Percentiles rank a stretch among this genome's conserved stretches.
phyloP scores from a whole-genome alignment of 305 asterid species.

The Solanum hybrid region DNA sequence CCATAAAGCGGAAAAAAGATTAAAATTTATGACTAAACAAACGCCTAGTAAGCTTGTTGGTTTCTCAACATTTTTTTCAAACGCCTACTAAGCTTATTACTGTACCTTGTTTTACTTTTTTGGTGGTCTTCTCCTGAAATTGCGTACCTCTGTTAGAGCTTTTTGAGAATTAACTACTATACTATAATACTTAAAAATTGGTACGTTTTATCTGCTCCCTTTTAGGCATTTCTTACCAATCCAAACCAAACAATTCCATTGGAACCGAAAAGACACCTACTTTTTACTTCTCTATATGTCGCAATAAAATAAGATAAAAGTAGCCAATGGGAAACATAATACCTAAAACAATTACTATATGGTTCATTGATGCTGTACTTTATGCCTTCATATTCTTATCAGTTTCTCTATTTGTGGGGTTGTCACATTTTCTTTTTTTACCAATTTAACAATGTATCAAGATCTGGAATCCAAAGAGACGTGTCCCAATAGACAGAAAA shows the following conservation, averaged over 20 bases:
- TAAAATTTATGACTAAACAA: not conserved
- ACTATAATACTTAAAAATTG: not conserved
- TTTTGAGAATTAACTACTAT: not conserved
- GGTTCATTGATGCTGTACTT: not conserved
- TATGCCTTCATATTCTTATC: not conserved
- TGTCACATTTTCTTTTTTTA: not conserved
- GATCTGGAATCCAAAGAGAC: not conserved
- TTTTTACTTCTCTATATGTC: not conserved
- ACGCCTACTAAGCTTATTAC: not conserved
- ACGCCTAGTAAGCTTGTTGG: not conserved
- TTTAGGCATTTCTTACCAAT: not conserved
- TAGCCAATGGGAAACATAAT: not conserved
- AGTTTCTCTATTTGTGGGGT: not conserved
- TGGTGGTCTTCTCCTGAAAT: not conserved
- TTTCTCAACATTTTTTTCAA: not conserved
- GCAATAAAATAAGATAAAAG: not conserved
- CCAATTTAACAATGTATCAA: not conserved
- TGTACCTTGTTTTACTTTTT: not conserved
- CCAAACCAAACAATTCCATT: not conserved
- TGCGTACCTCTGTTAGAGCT: not conserved
- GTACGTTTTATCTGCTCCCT: not conserved
- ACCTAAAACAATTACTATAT: not conserved
- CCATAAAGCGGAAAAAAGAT: not conserved
- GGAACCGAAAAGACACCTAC: slow-evolving; percentile 1
- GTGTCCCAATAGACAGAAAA: not conserved